These are phyloP conservation scores for Termitomyces sp. DNA, from an alignment of 768 basidiomycete genomes.

Conservation along the genomic window DNA sequence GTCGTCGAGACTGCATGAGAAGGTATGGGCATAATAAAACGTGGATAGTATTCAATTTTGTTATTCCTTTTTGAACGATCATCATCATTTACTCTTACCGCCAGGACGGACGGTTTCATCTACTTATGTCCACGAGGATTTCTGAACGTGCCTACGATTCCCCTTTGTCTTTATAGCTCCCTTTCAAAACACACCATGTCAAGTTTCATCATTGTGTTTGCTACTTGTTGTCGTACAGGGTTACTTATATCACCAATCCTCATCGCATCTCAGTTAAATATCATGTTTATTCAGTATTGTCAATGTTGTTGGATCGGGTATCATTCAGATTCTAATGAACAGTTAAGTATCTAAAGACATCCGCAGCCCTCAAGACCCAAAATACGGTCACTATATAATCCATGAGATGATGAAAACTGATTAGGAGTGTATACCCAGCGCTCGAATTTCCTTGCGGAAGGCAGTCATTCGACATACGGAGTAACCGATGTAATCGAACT, in stretches of 20 bases:
- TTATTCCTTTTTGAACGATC: conserved; percentile 23
- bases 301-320: neutral
- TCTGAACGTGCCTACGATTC: conserved; percentile 18
- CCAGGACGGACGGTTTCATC: conserved; percentile 39
- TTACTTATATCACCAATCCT: conserved; percentile 39
- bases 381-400: neutral
- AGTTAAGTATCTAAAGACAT: neutral
- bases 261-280: conserved; percentile 38
- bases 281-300: conserved; percentile 40
- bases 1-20: conserved; percentile 53
- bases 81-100: conserved; percentile 32
- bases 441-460: conserved; percentile 55
- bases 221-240: conserved; percentile 32
- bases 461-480: conserved; percentile 63
- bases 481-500: conserved; percentile 91
- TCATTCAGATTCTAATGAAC: neutral
- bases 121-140: conserved; percentile 19
- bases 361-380: neutral
- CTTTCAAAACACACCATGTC: conserved; percentile 18
- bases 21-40: conserved; percentile 50
- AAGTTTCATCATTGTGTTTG: conserved; percentile 28
- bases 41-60: conserved; percentile 7
- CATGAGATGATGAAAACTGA: neutral
- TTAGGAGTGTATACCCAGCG: conserved; percentile 34
- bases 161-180: conserved; percentile 13